Conservation (phyloP, 148 eudicot genomes). For the Rhododendron molle region DNA sequence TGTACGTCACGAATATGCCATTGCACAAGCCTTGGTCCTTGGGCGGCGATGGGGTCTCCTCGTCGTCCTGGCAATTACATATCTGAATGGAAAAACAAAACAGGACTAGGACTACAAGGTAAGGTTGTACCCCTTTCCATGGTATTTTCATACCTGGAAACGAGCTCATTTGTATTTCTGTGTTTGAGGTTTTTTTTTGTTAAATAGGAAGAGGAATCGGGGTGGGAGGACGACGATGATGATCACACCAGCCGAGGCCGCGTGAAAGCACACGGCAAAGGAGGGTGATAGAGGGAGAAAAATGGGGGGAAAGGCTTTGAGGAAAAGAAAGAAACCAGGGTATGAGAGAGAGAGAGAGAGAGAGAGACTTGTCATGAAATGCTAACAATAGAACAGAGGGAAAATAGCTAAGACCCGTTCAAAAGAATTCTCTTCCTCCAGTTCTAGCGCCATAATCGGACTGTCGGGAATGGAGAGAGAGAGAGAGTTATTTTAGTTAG, state of each 20-base stretch:
- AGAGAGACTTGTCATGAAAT: not conserved
- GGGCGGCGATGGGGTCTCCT: slow-evolving; percentile 14
- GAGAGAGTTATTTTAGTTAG: not conserved
- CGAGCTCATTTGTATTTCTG: not conserved
- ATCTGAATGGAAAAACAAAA: not conserved
- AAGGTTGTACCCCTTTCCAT: slow-evolving; percentile 6
- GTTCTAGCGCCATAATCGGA: slow-evolving; percentile 15
- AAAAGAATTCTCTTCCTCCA: slow-evolving; percentile 18
- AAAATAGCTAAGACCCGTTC: not conserved
- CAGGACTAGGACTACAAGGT: not conserved
- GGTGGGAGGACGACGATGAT: not conserved
- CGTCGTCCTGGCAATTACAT: slow-evolving; percentile 8
- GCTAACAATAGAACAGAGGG: slow-evolving; percentile 15
- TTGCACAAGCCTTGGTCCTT: slow-evolving; percentile 24
- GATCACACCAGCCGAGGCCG: slow-evolving; percentile 25
- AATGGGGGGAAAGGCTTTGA: not conserved
- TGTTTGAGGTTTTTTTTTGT: not conserved
- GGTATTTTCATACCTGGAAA: slow-evolving; percentile 25
- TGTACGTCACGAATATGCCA: slow-evolving; percentile 41
- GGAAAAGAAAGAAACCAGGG: not conserved
- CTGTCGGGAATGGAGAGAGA: not conserved
- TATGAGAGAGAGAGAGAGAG: not conserved
- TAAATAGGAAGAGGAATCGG: too few relatives aligned
- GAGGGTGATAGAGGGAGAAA: slow-evolving; percentile 12
- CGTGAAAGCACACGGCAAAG: slow-evolving; percentile 23